Percentiles rank a stretch among this genome's conserved stretches.
These are phyloP conservation scores for Aspergillus panamensis DNA, from an alignment of 495 filamentous ascomycete species.

Conservation along the genomic window DNA sequence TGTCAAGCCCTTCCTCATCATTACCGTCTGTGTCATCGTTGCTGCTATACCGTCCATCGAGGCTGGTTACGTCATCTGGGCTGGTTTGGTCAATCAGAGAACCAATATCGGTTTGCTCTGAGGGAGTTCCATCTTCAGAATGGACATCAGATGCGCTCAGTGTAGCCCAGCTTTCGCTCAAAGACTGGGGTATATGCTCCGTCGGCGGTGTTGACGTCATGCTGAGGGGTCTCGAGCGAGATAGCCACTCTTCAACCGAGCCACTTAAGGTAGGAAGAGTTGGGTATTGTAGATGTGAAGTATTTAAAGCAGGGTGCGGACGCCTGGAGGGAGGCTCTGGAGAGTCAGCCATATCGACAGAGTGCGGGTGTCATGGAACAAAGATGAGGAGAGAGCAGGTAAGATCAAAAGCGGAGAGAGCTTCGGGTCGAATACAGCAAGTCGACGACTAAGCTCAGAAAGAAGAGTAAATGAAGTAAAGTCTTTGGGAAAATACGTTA, in stretches of 20 bases:
- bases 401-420: constrained; percentile 18
- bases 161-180: constrained; percentile 49
- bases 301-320: constrained; percentile 25
- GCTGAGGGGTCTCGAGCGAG: constrained; percentile 42
- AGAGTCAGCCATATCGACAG: constrained; percentile 41
- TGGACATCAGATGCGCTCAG: constrained; percentile 44
- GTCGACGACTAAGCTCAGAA: constrained; percentile 18
- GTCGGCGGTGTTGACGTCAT: constrained; percentile 36
- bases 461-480: constrained; percentile 12
- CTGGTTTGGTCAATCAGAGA: constrained; percentile 44
- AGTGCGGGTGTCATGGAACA: constrained; percentile 24
- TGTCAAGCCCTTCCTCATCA: constrained; percentile 28
- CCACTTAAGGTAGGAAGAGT: constrained; percentile 44
- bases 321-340: constrained; percentile 35
- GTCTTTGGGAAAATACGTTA: constrained; percentile 19
- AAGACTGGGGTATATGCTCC: constrained; percentile 28
- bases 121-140: constrained; percentile 45
- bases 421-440: constrained; percentile 19
- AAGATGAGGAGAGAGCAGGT: constrained; percentile 16
- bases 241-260: constrained; percentile 49
- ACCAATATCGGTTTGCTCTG: constrained; percentile 44
- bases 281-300: constrained; percentile 43
- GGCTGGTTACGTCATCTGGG: constrained; percentile 47
- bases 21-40: constrained; percentile 35
- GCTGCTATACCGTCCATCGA: constrained; percentile 40